Evolutionary conservation across 1,284 basidiomycete genomes (phyloP), one percentile per base, ranked within the genome.

Genomic region (Cutaneotrichosporon daszewskae): DNA sequence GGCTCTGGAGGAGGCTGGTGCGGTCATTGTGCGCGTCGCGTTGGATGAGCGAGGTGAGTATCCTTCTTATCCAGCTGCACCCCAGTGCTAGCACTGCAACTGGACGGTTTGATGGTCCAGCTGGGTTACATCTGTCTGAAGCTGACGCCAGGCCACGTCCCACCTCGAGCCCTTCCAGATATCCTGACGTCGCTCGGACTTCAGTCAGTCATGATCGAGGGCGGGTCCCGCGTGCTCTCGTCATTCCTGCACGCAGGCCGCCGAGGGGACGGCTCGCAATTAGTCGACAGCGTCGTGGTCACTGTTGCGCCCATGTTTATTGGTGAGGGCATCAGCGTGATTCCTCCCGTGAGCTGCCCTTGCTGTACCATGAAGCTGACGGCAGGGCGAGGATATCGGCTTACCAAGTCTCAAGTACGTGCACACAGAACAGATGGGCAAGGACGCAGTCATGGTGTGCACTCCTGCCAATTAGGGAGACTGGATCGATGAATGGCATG

Each of bases 201-300:
- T 46, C 70, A 71, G 8, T 83, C 83, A 4, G 74, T 96, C 40
- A 98, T 98, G 94, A 84, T 96, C 10, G 94, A 98, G 74, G 94
- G 94, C 40, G 94, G 94, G 14, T 85, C 88, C 4, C 72, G 74
- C 5, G 77, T 97, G 47, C 90, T 98, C 45, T 75, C 77, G 14
- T 81, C 85, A 2, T 89, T 94, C 69, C 72, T 95, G 0, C 58
- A 62, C 17, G 59, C 66, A 1, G 51, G 50, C 3, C 25, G n/a
- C 3, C 51, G 63, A 23, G 29, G 40, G 12, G 60, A 69, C 17
- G 70, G 72, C 19, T 63, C 68, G 11, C 59, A 58, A 4, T 49
- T 79, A 7, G 76, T 91, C 4, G 84, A 94, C 62, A 75, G 76
- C 19, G 67, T 94, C 25, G 77, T 95, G 34, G 72, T 94, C 29